A percentile compares a stretch with the other conserved stretches of the same genome.
These are phyloP conservation scores for Neoconidiobolus thromboides DNA, from an alignment of 371 early-diverging fungal genomes.

Conservation along the genomic window DNA sequence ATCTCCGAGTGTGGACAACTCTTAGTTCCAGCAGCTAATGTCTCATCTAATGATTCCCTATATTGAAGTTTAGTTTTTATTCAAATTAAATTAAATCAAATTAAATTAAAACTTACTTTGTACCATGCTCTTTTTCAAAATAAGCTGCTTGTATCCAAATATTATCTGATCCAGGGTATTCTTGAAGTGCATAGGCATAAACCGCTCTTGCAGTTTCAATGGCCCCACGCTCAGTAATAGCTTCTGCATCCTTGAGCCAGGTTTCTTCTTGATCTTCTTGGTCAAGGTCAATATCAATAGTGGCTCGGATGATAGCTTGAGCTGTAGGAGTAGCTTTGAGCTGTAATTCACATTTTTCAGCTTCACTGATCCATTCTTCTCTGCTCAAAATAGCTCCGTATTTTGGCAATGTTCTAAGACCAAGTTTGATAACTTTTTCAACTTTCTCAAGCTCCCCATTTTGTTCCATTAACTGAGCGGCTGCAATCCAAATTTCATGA, in stretches of 20 bases:
- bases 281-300: conserved; percentile 62
- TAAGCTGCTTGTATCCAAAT: conserved; percentile 80
- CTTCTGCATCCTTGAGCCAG: conserved; percentile 85
- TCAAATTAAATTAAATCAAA: neutral
- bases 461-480: conserved; percentile 79
- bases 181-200: conserved; percentile 59
- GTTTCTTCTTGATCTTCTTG: conserved; percentile 58
- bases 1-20: conserved; percentile 85
- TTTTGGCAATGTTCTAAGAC: conserved; percentile 41
- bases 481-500: conserved; percentile 90
- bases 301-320: conserved; percentile 64
- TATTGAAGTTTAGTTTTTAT: neutral
- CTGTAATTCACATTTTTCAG: conserved; percentile 64
- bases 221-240: conserved; percentile 34
- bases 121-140: conserved; percentile 75
- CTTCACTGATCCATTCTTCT: conserved; percentile 85
- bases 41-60: conserved; percentile 46
- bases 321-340: conserved; percentile 48
- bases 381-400: conserved; percentile 52
- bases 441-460: conserved; percentile 46
- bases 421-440: conserved; percentile 46
- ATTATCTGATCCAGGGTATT: conserved; percentile 54
- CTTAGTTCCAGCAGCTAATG: conserved; percentile 67
- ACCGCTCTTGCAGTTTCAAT: conserved; percentile 76
- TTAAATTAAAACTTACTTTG: conserved; percentile 10